Evolutionary conservation across 1,284 basidiomycete genomes (phyloP).

Genomic region (Agaricales sp.): DNA sequence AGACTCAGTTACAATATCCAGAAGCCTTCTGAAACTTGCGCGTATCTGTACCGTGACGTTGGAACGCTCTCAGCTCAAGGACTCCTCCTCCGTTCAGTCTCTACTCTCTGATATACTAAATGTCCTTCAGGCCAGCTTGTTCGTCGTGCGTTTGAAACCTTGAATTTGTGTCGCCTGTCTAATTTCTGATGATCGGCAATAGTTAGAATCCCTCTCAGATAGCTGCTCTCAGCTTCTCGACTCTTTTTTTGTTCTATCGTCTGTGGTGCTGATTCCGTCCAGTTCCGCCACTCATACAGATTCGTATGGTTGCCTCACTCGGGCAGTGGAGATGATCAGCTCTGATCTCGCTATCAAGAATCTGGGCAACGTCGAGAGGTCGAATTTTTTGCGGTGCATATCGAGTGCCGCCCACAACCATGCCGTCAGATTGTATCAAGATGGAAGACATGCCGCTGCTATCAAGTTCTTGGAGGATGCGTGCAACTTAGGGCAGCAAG

Average conservation of each 20-base stretch:
- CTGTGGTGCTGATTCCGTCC: conserved; percentile 29
- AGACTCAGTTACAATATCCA: too few species aligned
- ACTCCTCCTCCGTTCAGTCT: background rate
- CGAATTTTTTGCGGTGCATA: conserved; percentile 54
- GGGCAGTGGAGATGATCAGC: conserved; percentile 27
- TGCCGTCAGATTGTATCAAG: conserved; percentile 54
- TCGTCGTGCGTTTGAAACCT: too few species aligned
- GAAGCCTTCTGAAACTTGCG: too few species aligned
- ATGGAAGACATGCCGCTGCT: conserved; percentile 44
- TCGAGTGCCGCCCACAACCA: conserved; percentile 61
- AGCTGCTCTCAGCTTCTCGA: conserved; percentile 25
- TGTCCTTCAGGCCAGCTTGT: too few species aligned
- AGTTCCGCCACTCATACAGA: conserved; percentile 42
- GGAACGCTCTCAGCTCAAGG: background rate
- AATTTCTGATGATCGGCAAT: too few species aligned
- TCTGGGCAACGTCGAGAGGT: conserved; percentile 16
- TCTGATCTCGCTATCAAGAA: conserved; percentile 11
- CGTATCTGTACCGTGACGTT: background rate
- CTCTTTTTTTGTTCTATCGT: conserved; percentile 49
- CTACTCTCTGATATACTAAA: background rate
- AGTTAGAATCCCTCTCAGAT: background rate
- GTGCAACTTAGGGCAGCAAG: conserved; percentile 37
- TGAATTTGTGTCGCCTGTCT: too few species aligned
- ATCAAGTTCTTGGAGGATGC: conserved; percentile 55
- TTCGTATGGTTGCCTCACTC: conserved; percentile 37